Evolutionary conservation across 1,139 yeast genomes (phyloP), one percentile per base, ranked within the genome.

Genomic region (Fermentozyma sake): DNA sequence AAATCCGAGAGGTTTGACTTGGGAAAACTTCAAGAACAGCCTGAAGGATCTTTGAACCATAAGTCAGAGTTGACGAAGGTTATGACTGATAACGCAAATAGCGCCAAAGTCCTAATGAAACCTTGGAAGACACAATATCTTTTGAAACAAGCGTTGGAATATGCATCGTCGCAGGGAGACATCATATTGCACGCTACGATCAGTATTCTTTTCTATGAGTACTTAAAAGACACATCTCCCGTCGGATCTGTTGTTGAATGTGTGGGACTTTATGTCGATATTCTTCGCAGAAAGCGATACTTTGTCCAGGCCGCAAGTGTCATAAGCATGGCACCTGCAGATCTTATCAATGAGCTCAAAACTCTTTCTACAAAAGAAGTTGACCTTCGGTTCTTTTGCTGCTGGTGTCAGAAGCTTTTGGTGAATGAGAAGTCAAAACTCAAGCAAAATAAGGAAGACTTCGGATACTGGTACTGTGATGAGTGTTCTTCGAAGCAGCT

Each of bases 401-500:
- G 75, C 23, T 61, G 67, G 37, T 89, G 96, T 52, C 63, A 68
- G 20, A 65, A 72, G 28, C 63, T 85, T 5, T 58, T 87, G 10
- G 56, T 75, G 4, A 86, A 85, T 48, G 93, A 83, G 39, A 51
- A 53, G 7, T 63, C 79, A 10, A 18, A 30, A 10, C 18, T 14
- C 7, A 27, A 26, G n/a, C 23, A 23, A 7, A 19, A 23, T 14
- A 38, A 35, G 11, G 45, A 40, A 7, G 42, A 58, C 10, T 68
- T 72, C 42, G 95, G 93, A 1, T 79, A 70, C 42, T 87, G 96
- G 95, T 84, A 79, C 50, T 89, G 96, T 57, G 86, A 78, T 29
- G 67, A 66, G 22, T 89, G 96, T 50, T 59, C 65, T 3, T 61
- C 55, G 24, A 62, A 64, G 16, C 79, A 76, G 38, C 79, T 74